These are phyloP conservation scores for Malania oleifera DNA, from an alignment of 164 flowering plant genomes.

Conservation along the genomic window DNA sequence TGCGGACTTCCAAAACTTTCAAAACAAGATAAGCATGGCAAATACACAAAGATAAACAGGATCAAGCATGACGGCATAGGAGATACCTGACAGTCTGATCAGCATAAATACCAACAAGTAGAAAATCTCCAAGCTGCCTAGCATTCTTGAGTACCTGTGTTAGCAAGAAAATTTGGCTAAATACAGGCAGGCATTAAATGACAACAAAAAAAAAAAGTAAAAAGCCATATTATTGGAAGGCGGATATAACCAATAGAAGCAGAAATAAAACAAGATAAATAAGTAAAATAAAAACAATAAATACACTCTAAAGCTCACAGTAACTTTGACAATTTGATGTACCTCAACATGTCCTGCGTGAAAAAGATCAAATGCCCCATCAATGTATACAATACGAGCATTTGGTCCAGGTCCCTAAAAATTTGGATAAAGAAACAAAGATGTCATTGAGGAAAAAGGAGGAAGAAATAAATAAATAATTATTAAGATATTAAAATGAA, in stretches of 20 bases:
- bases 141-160: constrained; percentile 63
- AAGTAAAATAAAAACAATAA: neutral
- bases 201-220: neutral
- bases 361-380: constrained; percentile 87
- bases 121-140: constrained; percentile 74
- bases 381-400: constrained; percentile 77
- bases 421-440: neutral
- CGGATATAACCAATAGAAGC: neutral
- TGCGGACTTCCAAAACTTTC: neutral
- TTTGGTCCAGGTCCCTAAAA: constrained; percentile 79
- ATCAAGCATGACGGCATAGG: too few species aligned
- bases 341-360: constrained; percentile 97
- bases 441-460: neutral
- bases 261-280: neutral
- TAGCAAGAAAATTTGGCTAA: constrained; percentile 1
- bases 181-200: neutral
- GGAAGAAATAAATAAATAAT: too few species aligned
- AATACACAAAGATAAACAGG: neutral
- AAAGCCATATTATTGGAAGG: too few species aligned
- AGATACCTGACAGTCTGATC: constrained; percentile 64
- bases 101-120: constrained; percentile 64
- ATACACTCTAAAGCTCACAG: neutral
- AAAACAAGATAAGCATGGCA: neutral
- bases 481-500: too few species aligned
- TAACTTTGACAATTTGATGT: constrained; percentile 1